Conservation (phyloP, 1,284 basidiomycete genomes). For the Sporisorium graminicola region DNA sequence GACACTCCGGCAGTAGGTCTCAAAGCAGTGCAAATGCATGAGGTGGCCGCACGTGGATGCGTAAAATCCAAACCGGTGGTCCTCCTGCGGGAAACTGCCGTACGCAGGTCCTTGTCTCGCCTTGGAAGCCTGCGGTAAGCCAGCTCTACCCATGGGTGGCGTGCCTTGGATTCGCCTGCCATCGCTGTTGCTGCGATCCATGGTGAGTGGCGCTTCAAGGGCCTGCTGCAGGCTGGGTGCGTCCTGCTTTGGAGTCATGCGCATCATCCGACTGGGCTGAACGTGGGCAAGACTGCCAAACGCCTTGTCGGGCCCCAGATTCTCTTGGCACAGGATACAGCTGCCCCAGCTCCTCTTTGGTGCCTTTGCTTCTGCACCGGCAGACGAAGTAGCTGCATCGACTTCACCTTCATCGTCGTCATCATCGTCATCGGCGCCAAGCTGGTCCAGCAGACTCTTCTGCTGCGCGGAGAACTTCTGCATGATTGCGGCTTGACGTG, state of each 20-base stretch:
- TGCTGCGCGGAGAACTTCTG: slow-evolving; percentile 68
- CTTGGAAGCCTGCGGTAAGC: slow-evolving; percentile 15
- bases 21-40: slow-evolving; percentile 97
- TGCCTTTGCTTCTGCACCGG: slow-evolving; percentile 23
- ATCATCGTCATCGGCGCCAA: slow-evolving; percentile 64
- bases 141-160: slow-evolving; percentile 31
- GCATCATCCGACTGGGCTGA: slow-evolving; percentile 87
- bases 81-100: slow-evolving; percentile 58
- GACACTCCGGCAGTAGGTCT: slow-evolving; percentile 87
- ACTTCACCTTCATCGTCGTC: slow-evolving; percentile 50
- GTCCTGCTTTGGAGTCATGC: slow-evolving; percentile 80
- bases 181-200: slow-evolving; percentile 59
- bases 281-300: slow-evolving; percentile 92
- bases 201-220: slow-evolving; percentile 73
- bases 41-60: slow-evolving; percentile 93
- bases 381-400: slow-evolving; percentile 27
- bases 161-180: slow-evolving; percentile 54
- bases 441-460: slow-evolving; percentile 60
- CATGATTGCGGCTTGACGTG: slow-evolving; percentile 67
- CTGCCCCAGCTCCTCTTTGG: slow-evolving; percentile 74
- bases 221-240: slow-evolving; percentile 79
- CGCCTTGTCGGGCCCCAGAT: slow-evolving; percentile 79
- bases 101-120: slow-evolving; percentile 68
- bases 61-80: slow-evolving; percentile 77
- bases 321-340: slow-evolving; percentile 98